These are phyloP conservation scores for Fomitopsis pinicola DNA, from an alignment of 1,284 basidiomycete genomes.

Conservation along the genomic window DNA sequence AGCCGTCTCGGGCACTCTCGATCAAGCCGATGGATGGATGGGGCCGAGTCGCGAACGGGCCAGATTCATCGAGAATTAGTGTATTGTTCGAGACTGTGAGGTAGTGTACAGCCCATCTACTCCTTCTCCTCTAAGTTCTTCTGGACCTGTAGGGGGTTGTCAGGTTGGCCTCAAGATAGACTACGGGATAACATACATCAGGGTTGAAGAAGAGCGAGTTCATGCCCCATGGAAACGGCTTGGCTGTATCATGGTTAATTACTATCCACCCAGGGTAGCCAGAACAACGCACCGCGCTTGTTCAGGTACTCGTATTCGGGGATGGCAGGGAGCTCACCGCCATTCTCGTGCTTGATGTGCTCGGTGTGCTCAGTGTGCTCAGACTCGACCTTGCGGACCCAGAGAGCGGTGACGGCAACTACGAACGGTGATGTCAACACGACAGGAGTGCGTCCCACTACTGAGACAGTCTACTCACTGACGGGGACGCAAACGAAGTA, in stretches of 20 bases:
- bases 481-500: conserved; percentile 73
- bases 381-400: conserved; percentile 72
- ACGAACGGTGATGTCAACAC: conserved; percentile 6
- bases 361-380: conserved; percentile 73
- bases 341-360: conserved; percentile 73
- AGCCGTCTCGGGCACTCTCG: background rate
- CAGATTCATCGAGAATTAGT: background rate
- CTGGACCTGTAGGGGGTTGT: conserved; percentile 40
- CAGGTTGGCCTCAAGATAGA: background rate
- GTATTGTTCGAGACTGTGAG: background rate
- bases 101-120: conserved; percentile 14
- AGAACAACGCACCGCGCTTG: conserved; percentile 40
- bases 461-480: conserved; percentile 40
- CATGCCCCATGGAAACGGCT: conserved; percentile 72
- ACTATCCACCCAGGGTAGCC: background rate
- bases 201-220: conserved; percentile 82
- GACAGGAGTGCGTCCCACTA: background rate
- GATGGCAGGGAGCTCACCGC: conserved; percentile 65
- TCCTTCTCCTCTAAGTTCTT: conserved; percentile 49
- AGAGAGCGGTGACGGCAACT: conserved; percentile 63
- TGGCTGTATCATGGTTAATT: conserved; percentile 35
- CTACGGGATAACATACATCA: conserved; percentile 41
- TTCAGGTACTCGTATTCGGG: conserved; percentile 78
- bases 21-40: background rate
- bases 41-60: background rate